Percentiles rank a stretch among this genome's conserved stretches.
These are phyloP conservation scores for Pezicula radicicola DNA, from an alignment of 2,329 filamentous ascomycete species.

Conservation along the genomic window DNA sequence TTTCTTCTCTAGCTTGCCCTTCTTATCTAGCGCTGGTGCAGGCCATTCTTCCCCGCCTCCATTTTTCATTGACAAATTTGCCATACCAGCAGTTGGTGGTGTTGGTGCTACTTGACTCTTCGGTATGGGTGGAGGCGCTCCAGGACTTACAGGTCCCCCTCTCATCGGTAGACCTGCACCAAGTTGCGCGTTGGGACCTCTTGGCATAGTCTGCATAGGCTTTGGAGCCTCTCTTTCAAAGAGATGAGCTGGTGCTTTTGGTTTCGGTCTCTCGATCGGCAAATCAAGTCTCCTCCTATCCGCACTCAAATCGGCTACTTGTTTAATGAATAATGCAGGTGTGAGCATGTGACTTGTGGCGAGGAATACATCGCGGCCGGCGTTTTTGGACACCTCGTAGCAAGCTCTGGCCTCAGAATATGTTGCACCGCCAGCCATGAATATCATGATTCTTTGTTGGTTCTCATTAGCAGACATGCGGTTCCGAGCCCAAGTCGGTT, in stretches of 20 bases:
- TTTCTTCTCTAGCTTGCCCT: conserved; percentile 44
- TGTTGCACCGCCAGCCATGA: conserved; percentile 92
- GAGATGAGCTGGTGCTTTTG: conserved; percentile 80
- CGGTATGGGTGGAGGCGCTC: conserved; percentile 16
- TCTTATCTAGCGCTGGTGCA: conserved; percentile 22
- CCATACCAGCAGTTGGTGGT: conserved; percentile 24
- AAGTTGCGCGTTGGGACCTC: conserved; percentile 12
- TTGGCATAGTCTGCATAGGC: conserved; percentile 33
- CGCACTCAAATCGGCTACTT: conserved; percentile 75
- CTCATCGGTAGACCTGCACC: conserved; percentile 8
- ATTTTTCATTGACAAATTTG: conserved; percentile 21
- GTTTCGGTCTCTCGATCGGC: conserved; percentile 75
- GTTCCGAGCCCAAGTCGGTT: conserved; percentile 92
- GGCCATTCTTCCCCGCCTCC: conserved; percentile 15
- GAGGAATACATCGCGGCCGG: conserved; percentile 80
- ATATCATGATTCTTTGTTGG: conserved; percentile 85
- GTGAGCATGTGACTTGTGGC: conserved; percentile 91
- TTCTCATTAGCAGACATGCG: conserved; percentile 74
- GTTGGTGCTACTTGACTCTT: conserved; percentile 18
- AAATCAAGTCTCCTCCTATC: conserved; percentile 76
- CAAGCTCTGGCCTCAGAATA: conserved; percentile 87
- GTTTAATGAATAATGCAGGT: conserved; percentile 76
- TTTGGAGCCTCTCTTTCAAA: conserved; percentile 68
- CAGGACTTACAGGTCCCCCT: conserved; percentile 23
- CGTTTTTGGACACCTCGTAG: conserved; percentile 76